Conservation (phyloP, 495 filamentous ascomycete genomes). For the Penicillium cosmopolitanum region DNA sequence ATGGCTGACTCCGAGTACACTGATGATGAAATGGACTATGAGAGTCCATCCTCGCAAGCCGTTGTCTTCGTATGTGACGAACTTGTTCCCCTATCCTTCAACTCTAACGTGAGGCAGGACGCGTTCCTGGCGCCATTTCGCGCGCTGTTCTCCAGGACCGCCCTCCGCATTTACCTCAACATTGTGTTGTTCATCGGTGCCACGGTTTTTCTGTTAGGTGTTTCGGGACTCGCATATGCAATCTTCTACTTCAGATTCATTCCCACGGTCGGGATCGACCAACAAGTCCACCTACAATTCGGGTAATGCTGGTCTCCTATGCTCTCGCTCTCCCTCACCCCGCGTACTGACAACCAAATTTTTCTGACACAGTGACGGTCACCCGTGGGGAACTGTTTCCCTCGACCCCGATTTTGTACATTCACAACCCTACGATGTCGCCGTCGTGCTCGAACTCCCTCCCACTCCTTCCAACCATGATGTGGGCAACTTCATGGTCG, state of each 20-base stretch:
- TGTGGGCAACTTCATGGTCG: conserved; percentile 91
- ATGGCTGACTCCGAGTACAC: conserved; percentile 38
- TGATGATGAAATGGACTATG: conserved; percentile 33
- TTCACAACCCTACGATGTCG: conserved; percentile 65
- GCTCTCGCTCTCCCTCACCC: neutral
- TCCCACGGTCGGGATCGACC: conserved; percentile 67
- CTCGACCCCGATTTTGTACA: conserved; percentile 46
- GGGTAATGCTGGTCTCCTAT: conserved; percentile 51
- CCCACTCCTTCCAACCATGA: conserved; percentile 56
- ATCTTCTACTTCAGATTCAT: conserved; percentile 84
- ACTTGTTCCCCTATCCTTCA: neutral
- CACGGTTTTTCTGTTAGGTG: conserved; percentile 59
- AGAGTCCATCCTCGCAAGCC: conserved; percentile 16
- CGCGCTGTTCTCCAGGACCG: conserved; percentile 64
- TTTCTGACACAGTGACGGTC: conserved; percentile 31
- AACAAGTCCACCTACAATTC: conserved; percentile 80
- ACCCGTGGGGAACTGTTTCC: conserved; percentile 48
- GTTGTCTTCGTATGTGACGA: conserved; percentile 20
- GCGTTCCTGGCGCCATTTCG: conserved; percentile 38
- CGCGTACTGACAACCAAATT: neutral
- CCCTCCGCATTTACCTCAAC: conserved; percentile 72
- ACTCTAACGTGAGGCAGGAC: conserved; percentile 33
- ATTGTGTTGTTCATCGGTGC: conserved; percentile 65
- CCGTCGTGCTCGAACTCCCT: conserved; percentile 73
- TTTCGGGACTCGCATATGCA: conserved; percentile 69